Base-by-base conservation (phyloP, 805 yeast genomes). In the Scheffersomyces ergatensis region DNA sequence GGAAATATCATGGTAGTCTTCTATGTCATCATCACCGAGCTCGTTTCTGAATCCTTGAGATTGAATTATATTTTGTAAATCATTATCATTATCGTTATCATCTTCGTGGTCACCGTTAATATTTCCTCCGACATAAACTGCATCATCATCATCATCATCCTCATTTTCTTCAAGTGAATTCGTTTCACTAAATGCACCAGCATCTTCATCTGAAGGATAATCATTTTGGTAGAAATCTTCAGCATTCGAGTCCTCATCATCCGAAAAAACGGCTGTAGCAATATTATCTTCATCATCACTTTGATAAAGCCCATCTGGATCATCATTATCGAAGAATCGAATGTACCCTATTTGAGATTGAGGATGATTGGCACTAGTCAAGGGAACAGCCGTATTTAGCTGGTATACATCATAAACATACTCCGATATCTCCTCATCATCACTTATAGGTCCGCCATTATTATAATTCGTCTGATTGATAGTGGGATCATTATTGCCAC, bases 151-250 rank as follows among this genome's bases (percentile, higher is more conserved):
- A 14, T 57, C 62, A 5, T 34, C 46, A 3, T 39, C 41, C 16
- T 40, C 52, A 12, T 37, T 45, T 13, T 43, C 47, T 17, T 47
- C 36, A 33, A 43, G 36, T 42, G 48, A 16, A 42, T 49, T 21
- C 2, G 42, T 45, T 27, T 49, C 55, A 25, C 58, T 47, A 18
- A 36, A 46, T 3, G 45, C 53, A 2, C 54, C 62, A 8, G 80
- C 89, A 52, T 86, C 92, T 47, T 89, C 97, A 55, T 90, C 97
- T 34, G 89, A 96, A 0, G 98, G 98, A 55, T 92, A 92, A 55
- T 92, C 98, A 61, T 93, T 92, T 52, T 81, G 80, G 58, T 92
- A 92, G 55, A 82, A 90, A 40, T 86, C 89, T 64, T 92, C 99
- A 16, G 96, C 96, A 55, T 86, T 86, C 0, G 93, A 85, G 55